Conservation (phyloP, 176 grass and related monocot genomes). For the Carex kokanica region DNA sequence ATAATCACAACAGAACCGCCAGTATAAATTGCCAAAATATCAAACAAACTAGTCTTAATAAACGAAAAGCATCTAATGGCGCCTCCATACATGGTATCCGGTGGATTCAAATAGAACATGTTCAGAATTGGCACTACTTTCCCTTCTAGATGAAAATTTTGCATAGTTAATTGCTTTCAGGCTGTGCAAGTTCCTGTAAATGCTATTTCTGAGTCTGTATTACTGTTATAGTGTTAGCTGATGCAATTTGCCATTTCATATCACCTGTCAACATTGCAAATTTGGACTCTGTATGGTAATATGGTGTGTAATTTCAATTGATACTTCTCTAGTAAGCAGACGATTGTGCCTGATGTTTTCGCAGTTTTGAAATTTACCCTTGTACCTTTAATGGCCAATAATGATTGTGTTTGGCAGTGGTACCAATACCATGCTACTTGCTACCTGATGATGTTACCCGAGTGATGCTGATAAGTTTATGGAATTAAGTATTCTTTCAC, state of each 20-base stretch:
- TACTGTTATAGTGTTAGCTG: neutral
- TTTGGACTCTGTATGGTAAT: neutral
- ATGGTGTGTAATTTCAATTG: neutral
- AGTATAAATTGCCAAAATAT: neutral
- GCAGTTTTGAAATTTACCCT: neutral
- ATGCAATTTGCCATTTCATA: no score
- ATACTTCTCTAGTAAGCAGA: neutral
- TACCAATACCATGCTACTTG: neutral
- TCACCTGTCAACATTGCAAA: neutral
- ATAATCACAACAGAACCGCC: neutral
- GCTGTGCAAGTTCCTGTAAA: neutral
- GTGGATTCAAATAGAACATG: no score
- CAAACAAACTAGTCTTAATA: neutral
- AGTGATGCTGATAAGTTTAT: neutral
- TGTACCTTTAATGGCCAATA: neutral
- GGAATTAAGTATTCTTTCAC: neutral
- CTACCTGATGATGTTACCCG: neutral
- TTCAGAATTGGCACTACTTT: no score
- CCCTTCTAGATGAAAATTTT: no score
- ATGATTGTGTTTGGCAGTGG: neutral
- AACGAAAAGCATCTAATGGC: no score
- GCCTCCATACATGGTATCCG: no score
- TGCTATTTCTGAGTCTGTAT: neutral
- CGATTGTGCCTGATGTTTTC: neutral
- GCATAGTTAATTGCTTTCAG: no score